These are phyloP conservation scores for Akebia trifoliata DNA, from an alignment of 164 flowering plant genomes.

Conservation along the genomic window DNA sequence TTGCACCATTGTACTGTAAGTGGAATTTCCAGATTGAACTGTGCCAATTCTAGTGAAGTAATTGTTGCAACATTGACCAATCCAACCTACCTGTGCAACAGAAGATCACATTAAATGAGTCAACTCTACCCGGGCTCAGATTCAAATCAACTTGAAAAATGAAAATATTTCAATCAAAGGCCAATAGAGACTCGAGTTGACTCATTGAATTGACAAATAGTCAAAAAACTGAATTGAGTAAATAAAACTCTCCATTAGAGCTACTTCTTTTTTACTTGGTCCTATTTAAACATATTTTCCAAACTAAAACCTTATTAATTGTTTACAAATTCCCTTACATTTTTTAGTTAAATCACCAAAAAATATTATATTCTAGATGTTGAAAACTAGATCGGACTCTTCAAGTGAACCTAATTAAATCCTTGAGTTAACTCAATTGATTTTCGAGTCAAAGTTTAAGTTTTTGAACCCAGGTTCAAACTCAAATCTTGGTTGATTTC, in stretches of 20 bases:
- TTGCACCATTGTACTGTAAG: slow-evolving; percentile 21
- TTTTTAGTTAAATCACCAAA: background rate
- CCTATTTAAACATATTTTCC: background rate
- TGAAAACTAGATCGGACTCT: background rate
- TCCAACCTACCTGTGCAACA: slow-evolving; percentile 10
- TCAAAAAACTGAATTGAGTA: too few relatives aligned
- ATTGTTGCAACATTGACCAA: slow-evolving; percentile 15
- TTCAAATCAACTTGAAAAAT: background rate
- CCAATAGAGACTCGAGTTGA: too few relatives aligned
- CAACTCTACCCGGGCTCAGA: background rate
- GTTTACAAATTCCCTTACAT: background rate
- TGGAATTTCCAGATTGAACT: slow-evolving; percentile 11
- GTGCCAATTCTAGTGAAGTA: slow-evolving; percentile 7
- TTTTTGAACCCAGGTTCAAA: background rate
- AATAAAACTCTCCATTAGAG: too few relatives aligned
- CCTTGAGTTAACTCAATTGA: background rate
- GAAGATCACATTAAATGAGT: background rate
- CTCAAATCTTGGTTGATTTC: too few relatives aligned
- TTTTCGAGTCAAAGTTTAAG: background rate
- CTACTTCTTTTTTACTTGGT: too few relatives aligned
- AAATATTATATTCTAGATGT: background rate
- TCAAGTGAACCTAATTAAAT: background rate
- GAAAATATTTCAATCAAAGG: too few relatives aligned
- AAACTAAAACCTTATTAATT: too few relatives aligned
- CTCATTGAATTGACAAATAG: too few relatives aligned